Conservation (phyloP, 495 filamentous ascomycete species). For the Aspergillus kassunensis region DNA sequence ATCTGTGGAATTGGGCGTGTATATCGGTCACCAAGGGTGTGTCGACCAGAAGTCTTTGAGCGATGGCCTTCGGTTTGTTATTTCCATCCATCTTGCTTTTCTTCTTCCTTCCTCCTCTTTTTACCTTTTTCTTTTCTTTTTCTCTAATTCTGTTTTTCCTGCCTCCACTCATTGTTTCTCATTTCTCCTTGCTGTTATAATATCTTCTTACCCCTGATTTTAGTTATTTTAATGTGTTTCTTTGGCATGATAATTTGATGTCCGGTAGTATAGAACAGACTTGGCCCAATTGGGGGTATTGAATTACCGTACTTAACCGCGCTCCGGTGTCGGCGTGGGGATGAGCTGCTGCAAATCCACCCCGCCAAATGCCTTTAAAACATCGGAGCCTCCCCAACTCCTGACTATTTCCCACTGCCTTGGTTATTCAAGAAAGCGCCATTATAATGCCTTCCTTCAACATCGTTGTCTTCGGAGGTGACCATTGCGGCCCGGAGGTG, state of each 20-base stretch:
- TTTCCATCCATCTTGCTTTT: too few species aligned
- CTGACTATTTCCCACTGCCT: slow-evolving; percentile 16
- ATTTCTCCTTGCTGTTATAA: slow-evolving; percentile 12
- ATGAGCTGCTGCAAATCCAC: slow-evolving; percentile 12
- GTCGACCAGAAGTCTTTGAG: slow-evolving; percentile 5
- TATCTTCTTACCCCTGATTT: slow-evolving; percentile 11
- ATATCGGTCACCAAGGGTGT: slow-evolving; percentile 11
- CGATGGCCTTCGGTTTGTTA: slow-evolving; percentile 6
- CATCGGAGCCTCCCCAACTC: slow-evolving; percentile 15
- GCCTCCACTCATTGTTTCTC: background rate
- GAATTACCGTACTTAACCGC: slow-evolving; percentile 11
- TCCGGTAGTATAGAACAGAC: slow-evolving; percentile 4
- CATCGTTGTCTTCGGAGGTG: slow-evolving; percentile 73
- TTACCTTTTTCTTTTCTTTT: slow-evolving; percentile 12
- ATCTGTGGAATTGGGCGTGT: slow-evolving; percentile 12
- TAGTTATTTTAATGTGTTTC: slow-evolving; percentile 26
- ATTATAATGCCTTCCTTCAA: slow-evolving; percentile 49
- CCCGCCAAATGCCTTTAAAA: slow-evolving; percentile 19
- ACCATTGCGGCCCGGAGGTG: slow-evolving; percentile 95
- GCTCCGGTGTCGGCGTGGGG: slow-evolving; percentile 30
- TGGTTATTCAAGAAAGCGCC: background rate
- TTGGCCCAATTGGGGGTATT: slow-evolving; percentile 2
- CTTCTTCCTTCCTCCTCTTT: slow-evolving; percentile 7
- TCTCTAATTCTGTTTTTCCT: slow-evolving; percentile 10
- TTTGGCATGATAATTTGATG: too few species aligned